Evolutionary conservation across 352 stramenopile genomes (phyloP), one percentile per base, ranked within the genome.

Genomic region (Phytophthora tentaculata): DNA sequence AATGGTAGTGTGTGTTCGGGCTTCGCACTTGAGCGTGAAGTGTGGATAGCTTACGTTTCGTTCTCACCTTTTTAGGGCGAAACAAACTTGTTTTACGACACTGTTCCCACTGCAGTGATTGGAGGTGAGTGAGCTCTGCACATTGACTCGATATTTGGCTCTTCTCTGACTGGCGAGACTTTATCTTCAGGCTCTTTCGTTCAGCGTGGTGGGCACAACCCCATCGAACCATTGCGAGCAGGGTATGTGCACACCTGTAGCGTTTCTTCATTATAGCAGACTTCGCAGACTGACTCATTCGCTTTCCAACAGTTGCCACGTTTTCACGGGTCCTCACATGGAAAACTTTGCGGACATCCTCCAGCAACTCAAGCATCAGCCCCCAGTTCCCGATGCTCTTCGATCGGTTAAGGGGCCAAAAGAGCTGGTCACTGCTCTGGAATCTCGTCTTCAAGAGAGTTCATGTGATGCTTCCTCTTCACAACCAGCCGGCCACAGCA

Each of bases 301-400:
- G 19, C 17, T 35, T 63, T 56, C 6, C n/a, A 53, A 74, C 43
- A 89, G 83, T 3, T 94, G 86, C 55, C 60, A 77, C 14, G 86
- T 94, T n/a, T 41, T 90, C 0, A 73, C 79, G 23, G 86, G 86
- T 13, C 86, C 86, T 4, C 61, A 91, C 69, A 87, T 90, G 76
- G 69, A 80, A 57, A 94, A 94, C 59, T 94, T 92, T 59, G 41
- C 48, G 22, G 83, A 87, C 37, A 82, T 92, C 43, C 52, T 91
- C 23, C 47, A 70, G 24, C 59, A 78, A 20, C 58, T 88, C 10
- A 49, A 63, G 6, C 47, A 45, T 22, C 57, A 69, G 5, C 16
- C 39, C 17, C 10, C 43, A 61, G 48, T 55, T 45, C 43, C 71
- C 35, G 49, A 65, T 47, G 50, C 43, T 16, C 49, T 80, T 50